These are phyloP conservation scores for Linderniella brevidens DNA, from an alignment of 257 asterid genomes.

Conservation along the genomic window DNA sequence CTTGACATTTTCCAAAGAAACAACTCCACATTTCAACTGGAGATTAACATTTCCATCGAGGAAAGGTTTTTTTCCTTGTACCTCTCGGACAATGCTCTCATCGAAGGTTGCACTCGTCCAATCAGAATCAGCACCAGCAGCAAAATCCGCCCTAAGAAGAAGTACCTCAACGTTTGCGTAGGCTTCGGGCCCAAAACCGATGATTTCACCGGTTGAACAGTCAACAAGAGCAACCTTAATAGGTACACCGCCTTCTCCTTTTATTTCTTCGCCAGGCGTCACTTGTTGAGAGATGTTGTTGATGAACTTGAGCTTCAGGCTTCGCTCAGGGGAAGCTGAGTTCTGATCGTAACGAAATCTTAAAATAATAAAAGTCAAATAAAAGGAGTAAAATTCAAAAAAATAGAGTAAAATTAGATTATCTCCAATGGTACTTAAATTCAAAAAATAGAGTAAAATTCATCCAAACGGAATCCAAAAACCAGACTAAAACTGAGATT, in stretches of 20 bases:
- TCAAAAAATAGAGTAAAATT: no score
- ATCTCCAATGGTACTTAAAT: no score
- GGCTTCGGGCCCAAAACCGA: constrained; percentile 21
- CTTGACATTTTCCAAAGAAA: no score
- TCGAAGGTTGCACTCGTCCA: not conserved
- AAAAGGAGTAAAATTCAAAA: no score
- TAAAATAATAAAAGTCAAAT: no score
- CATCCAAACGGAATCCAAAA: no score
- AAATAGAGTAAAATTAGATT: no score
- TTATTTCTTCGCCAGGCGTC: constrained; percentile 22
- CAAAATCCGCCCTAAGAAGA: constrained; percentile 14
- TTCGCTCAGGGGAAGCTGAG: not conserved
- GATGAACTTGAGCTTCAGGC: constrained; percentile 24
- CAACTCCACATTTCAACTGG: no score
- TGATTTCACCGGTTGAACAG: constrained; percentile 6
- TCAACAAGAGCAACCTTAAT: constrained; percentile 27
- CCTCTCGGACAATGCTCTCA: not conserved
- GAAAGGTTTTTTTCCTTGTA: not conserved
- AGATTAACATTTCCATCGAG: no score
- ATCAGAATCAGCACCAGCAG: not conserved
- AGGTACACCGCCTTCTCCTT: constrained; percentile 14
- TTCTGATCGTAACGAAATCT: no score
- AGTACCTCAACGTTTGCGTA: constrained; percentile 27
- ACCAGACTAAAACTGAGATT: no score
- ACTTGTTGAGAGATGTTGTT: constrained; percentile 17